Evolutionary conservation across 306 rosid species (phyloP), one percentile per base, ranked within the genome.

Genomic region (Datisca glomerata): DNA sequence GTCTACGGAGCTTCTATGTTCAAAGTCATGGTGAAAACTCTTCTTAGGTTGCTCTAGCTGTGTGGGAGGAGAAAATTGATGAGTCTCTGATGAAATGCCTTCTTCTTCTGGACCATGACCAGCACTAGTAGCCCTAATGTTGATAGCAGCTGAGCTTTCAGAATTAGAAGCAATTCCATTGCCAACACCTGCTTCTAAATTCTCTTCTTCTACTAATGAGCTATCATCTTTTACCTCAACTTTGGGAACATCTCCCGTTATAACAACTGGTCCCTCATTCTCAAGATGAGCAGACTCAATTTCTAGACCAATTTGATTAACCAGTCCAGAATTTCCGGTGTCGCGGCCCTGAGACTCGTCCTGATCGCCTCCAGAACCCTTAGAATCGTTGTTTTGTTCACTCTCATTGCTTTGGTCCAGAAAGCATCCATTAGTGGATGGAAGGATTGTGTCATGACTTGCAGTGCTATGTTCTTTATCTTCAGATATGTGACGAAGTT

Each of bases 391-490:
- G 50, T 40, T 56, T 53, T 35, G 53, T 55, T 43, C 63, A 43
- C 50, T 49, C 51, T 28, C 71, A 35, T 47, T 38, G 47, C 41
- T 71, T 43, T 28, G 67, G 49, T 35, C 59, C 16, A 43, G 24
- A 45, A 43, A 23, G 64, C 51, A 58, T 21, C 65, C 85, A 17
- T 68, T 67, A 0, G 64, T 55, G 58, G 73, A 56, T 29, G 73
- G 60, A 67, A 42, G 31, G 54, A 40, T 53, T 37, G 41, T 75
- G 41, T 63, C 52, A 18, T 34, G 51, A 51, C 58, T 35, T 49
- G 71, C 43, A 12, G 45, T 42, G 55, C 45, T 27, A 18, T 14
- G 13, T 24, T 63, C 66, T 36, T 55, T 47, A 45, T 46, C 67
- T 36, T 52, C 67, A 45, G 60, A 55, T 36, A 25, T 75, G 12